A percentile compares a stretch with the other conserved stretches of the same genome.
Evolutionary conservation across 306 rosid species (phyloP).

Genomic region (Castanea mollissima): DNA sequence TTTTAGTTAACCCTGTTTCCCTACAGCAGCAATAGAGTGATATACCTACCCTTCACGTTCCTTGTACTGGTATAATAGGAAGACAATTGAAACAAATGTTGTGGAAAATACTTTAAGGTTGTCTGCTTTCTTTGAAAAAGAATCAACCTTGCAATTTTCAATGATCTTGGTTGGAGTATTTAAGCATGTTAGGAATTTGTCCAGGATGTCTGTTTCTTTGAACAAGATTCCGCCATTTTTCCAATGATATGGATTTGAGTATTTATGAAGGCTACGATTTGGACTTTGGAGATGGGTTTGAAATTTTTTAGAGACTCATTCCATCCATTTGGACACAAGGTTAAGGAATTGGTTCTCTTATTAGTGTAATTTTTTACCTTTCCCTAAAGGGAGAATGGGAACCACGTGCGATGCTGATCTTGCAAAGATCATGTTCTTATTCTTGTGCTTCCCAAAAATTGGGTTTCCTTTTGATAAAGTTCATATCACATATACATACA

Average conservation of each 20-base stretch:
- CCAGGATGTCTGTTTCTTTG: constrained; percentile 24
- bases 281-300: not conserved
- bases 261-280: constrained; percentile 22
- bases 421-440: constrained; percentile 44
- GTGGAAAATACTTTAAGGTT: constrained; percentile 22
- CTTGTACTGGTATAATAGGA: constrained; percentile 16
- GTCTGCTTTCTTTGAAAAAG: constrained; percentile 21
- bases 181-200: constrained; percentile 11
- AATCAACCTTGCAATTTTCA: not conserved
- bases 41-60: constrained; percentile 14
- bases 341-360: constrained; percentile 36
- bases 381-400: constrained; percentile 15
- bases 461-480: constrained; percentile 2
- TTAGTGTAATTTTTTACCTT: constrained; percentile 9
- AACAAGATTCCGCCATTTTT: constrained; percentile 8
- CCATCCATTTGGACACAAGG: constrained; percentile 18
- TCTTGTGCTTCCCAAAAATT: constrained; percentile 21
- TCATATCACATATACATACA: not conserved
- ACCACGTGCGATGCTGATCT: constrained; percentile 32
- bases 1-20: constrained; percentile 28
- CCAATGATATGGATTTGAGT: constrained; percentile 15
- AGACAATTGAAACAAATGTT: constrained; percentile 5
- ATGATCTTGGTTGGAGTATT: constrained; percentile 16
- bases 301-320: constrained; percentile 31
- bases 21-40: constrained; percentile 5